A percentile compares a stretch with the other conserved stretches of the same genome.
These are phyloP conservation scores for Pleoardoris graminearum DNA, from an alignment of 2,329 filamentous ascomycete species.

Conservation along the genomic window DNA sequence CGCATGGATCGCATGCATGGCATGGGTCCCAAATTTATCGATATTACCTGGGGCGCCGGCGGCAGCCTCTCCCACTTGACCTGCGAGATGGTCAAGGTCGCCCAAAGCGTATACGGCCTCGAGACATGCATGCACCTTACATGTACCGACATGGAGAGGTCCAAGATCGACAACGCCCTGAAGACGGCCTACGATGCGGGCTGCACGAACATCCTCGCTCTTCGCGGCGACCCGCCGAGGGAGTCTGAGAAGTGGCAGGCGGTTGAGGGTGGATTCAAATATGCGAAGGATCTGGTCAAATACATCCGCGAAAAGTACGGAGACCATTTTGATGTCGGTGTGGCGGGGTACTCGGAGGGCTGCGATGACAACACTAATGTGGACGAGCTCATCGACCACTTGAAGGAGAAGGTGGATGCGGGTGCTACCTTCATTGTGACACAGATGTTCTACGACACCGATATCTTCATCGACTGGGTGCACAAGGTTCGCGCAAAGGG, in stretches of 20 bases:
- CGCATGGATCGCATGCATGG: constrained; percentile 99
- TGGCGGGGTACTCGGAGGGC: constrained; percentile 95
- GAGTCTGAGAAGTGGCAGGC: constrained; percentile 94
- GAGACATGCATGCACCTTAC: constrained; percentile 99
- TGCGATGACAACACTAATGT: constrained; percentile 90
- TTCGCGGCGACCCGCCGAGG: constrained; percentile 89
- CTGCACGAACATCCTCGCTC: constrained; percentile 94
- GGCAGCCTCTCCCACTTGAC: constrained; percentile 89
- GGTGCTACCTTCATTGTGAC: constrained; percentile 94
- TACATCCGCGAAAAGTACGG: constrained; percentile 80
- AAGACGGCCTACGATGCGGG: constrained; percentile 88
- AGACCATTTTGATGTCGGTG: constrained; percentile 94
- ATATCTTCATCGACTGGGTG: constrained; percentile 93
- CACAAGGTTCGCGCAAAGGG: constrained; percentile 81
- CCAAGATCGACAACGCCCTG: constrained; percentile 88
- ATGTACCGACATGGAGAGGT: constrained; percentile 95
- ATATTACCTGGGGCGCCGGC: constrained; percentile 97
- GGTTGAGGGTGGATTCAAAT: constrained; percentile 82
- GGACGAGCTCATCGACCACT: constrained; percentile 81
- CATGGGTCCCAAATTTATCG: constrained; percentile 92
- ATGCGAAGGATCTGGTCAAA: constrained; percentile 86
- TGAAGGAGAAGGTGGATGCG: constrained; percentile 96
- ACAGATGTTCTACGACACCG: constrained; percentile 99
- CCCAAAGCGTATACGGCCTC: constrained; percentile 91
- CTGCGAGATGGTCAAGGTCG: constrained; percentile 95